These are phyloP conservation scores for Cystofilobasidium ferigula DNA, from an alignment of 768 basidiomycete species.

Conservation along the genomic window DNA sequence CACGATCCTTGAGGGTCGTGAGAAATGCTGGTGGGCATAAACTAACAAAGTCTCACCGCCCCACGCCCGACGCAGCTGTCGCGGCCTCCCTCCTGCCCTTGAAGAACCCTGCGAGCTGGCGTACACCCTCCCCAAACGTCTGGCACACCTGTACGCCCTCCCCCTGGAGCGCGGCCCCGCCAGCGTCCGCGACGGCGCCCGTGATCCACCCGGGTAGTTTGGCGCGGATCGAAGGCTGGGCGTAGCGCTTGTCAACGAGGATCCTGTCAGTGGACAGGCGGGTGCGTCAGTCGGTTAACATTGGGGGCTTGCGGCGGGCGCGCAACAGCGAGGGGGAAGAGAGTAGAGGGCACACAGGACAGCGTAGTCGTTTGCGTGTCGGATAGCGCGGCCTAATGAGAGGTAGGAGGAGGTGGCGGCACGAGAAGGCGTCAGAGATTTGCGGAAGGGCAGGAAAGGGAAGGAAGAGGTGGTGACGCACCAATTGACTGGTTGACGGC, in stretches of 20 bases:
- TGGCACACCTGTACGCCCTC: conserved; percentile 50
- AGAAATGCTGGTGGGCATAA: no score
- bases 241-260: conserved; percentile 74
- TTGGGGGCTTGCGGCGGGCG: no score
- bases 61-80: no score
- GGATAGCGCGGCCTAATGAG: conserved; percentile 79
- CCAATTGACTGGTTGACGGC: conserved; percentile 97
- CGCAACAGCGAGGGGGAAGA: not conserved
- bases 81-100: conserved; percentile 52
- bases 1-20: no score
- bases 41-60: no score
- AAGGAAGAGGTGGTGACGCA: conserved; percentile 37
- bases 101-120: conserved; percentile 59
- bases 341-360: conserved; percentile 43
- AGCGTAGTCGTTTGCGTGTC: conserved; percentile 85
- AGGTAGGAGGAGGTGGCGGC: not conserved
- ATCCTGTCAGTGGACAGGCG: conserved; percentile 36
- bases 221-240: conserved; percentile 51
- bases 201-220: conserved; percentile 87
- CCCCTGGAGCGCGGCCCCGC: no score
- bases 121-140: conserved; percentile 61
- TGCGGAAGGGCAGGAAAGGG: not conserved
- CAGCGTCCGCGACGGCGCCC: no score
- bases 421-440: not conserved
- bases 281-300: not conserved